These are phyloP conservation scores for Neofusicoccum cordaticola DNA, from an alignment of 2,329 filamentous ascomycete species.

Conservation along the genomic window DNA sequence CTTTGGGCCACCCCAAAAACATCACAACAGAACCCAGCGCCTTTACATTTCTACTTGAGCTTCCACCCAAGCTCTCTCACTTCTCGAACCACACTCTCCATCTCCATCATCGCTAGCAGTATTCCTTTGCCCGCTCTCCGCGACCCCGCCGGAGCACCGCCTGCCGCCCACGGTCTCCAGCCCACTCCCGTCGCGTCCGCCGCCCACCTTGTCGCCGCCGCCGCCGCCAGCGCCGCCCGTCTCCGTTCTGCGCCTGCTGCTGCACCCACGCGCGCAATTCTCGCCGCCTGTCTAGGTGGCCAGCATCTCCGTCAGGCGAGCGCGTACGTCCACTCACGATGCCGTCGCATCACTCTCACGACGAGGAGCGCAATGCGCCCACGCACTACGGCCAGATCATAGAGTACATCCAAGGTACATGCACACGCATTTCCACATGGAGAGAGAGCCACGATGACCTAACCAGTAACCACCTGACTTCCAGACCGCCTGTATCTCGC, in stretches of 20 bases:
- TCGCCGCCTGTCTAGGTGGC: background rate
- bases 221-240: background rate
- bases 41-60: background rate
- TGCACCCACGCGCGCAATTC: background rate
- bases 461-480: background rate
- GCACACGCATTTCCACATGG: conserved; percentile 22
- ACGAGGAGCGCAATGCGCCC: conserved; percentile 13
- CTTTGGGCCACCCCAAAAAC: background rate
- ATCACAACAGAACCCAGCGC: background rate
- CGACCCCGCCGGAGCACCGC: background rate
- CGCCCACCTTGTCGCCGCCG: background rate
- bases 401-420: conserved; percentile 90
- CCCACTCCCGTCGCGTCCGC: background rate
- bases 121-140: conserved; percentile 2
- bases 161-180: background rate
- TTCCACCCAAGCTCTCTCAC: background rate
- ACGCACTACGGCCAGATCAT: conserved; percentile 81
- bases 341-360: conserved; percentile 12
- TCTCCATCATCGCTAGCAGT: conserved; percentile 9
- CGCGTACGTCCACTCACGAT: conserved; percentile 1
- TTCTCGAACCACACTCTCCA: background rate
- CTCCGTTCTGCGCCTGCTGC: background rate
- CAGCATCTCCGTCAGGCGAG: background rate
- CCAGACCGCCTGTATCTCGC: conserved; percentile 92
- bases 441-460: background rate